Conservation (phyloP, 371 early-diverging fungal species). For the Mucor ambiguus region DNA sequence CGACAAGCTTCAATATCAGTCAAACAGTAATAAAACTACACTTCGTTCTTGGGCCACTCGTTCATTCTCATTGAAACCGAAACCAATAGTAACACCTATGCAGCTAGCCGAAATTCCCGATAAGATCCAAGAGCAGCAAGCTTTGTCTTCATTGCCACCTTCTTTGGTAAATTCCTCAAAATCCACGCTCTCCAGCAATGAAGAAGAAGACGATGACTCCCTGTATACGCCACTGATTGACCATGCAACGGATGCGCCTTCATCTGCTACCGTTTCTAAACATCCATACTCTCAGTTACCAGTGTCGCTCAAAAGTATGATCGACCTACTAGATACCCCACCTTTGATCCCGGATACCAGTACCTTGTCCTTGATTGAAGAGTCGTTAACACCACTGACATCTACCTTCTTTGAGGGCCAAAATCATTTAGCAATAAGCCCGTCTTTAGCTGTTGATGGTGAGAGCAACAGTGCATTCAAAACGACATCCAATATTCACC, state of each 20-base stretch:
- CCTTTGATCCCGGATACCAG: constrained; percentile 6
- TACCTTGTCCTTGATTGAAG: constrained; percentile 13
- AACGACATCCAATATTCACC: background rate
- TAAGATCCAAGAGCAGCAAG: background rate
- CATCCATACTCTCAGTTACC: background rate
- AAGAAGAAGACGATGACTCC: background rate
- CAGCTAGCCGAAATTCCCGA: background rate
- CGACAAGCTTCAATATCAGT: background rate
- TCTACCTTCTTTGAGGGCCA: constrained; percentile 6
- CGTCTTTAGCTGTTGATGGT: background rate
- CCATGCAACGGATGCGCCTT: background rate
- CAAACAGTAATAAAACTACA: background rate
- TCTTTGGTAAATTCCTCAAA: constrained; percentile 2
- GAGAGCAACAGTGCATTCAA: background rate
- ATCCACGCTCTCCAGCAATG: constrained; percentile 3
- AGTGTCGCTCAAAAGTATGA: constrained; percentile 12
- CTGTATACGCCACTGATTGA: background rate
- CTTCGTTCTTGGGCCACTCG: constrained; percentile 23
- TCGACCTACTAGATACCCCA: constrained; percentile 14
- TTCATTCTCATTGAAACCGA: constrained; percentile 11
- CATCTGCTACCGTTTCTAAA: background rate
- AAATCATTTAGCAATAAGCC: background rate
- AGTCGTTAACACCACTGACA: background rate
- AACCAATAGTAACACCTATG: constrained; percentile 4
- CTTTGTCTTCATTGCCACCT: background rate